phyloP scores from a whole-genome alignment of 148 eudicot genomes.

The Arctostaphylos glauca region DNA sequence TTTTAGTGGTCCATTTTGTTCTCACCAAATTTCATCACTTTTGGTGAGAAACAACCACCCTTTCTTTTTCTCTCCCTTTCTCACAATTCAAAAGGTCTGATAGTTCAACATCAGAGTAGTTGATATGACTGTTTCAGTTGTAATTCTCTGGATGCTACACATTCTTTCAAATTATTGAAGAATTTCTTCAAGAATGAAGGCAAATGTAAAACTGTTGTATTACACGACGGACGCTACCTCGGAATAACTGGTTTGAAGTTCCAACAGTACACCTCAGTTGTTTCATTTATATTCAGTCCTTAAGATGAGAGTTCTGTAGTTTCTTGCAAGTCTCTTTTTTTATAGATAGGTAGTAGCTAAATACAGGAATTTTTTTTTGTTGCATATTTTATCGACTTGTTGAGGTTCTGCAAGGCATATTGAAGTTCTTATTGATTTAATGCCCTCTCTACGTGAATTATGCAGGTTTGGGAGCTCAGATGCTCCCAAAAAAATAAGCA shows the following conservation, averaged over 20 bases:
- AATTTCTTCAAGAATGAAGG: too few species aligned
- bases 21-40: too few species aligned
- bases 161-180: too few species aligned
- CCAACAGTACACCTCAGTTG: not conserved
- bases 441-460: not conserved
- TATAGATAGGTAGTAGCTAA: not conserved
- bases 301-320: not conserved
- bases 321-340: not conserved
- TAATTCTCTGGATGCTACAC: too few species aligned
- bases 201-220: too few species aligned
- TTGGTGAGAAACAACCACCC: not conserved
- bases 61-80: not conserved
- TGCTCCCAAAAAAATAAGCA: slow-evolving; percentile 74
- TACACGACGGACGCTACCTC: too few species aligned
- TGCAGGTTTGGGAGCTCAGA: slow-evolving; percentile 57
- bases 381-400: not conserved
- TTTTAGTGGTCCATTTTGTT: not conserved
- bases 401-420: not conserved
- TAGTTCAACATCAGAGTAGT: too few species aligned
- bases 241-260: not conserved
- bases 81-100: too few species aligned
- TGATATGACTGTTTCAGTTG: too few species aligned
- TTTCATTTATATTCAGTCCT: not conserved
- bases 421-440: not conserved
- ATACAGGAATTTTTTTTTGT: not conserved